Evolutionary conservation across 108 stramenopile genomes (phyloP), one percentile per base, ranked within the genome.

Genomic region (Fistulifera solaris): DNA sequence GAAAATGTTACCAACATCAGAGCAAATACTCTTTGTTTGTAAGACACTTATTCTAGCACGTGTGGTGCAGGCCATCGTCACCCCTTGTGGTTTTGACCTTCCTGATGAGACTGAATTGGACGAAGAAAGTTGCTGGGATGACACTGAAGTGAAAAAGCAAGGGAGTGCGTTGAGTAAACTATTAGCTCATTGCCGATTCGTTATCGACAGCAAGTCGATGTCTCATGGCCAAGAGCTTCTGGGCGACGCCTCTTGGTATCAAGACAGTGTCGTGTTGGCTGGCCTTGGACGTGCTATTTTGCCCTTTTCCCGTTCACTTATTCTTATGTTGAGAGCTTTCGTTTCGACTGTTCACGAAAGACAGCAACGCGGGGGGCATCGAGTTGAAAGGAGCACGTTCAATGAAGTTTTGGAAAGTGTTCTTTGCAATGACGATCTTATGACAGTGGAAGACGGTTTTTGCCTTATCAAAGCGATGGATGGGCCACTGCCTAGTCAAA

Each of bases 391-490:
- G 24, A 35, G 19, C 54, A 44, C 26, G 13, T 14, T 40, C 26
- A 59, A 63, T 39, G 63, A 76, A 24, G 27, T 52, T 27, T 48
- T 82, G 51, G 58, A 62, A 16, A 52, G 48, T n/a, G 14, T 91
- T 25, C 31, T 83, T 12, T 75, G 67, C 40, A 63, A 75, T 54
- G 40, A 65, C 8, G 70, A 79, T 18, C 71, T 62, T 3, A 81
- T 92, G 82, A 52, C 64, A 13, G 54, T 55, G 16, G 86, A 82
- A 53, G 86, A 92, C 70, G 90, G 90, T 8, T 68, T 88, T 23
- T 69, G 55, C 16, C 56, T 92, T 26, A 23, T 86, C 27, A 80
- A 77, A 55, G 62, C 62, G 23, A 68, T 92, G 59, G 67, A 77
- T 44, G 83, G 76, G 19, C 90, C 86, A 31, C 57, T 84, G 44